Evolutionary conservation across 179 eudicot species (phyloP), one percentile per base, ranked within the genome.

Genomic region (Corrigiola litoralis): DNA sequence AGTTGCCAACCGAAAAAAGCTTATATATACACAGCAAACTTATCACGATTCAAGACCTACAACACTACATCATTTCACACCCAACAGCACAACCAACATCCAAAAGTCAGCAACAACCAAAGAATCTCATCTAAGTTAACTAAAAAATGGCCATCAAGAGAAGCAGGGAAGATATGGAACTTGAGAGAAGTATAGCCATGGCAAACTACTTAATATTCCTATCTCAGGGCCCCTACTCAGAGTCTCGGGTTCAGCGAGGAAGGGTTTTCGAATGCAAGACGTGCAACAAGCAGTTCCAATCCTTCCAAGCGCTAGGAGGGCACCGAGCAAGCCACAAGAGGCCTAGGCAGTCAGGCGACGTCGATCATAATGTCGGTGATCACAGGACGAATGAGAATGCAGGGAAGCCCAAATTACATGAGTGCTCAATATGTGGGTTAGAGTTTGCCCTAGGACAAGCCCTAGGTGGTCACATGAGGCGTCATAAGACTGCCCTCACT

Each of bases 241-340:
- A 14, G 48, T 16, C 17, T 18, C 29, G 2, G 48, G 55, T 31
- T 6, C 67, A 14, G 0, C 1, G 11, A 1, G 36, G 28, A 27
- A 63, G 75, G 1, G 58, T 64, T 14, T 65, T 57, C 53, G 75
- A 72, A 61, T 72, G 75, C 54, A 72, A 72, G 66, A 72, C 75
- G 10, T 72, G 75, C 54, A 58, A 50, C 45, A 36, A 70, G 12
- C 34, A 38, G 13, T 72, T 72, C 61, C 61, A 60, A 29, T 72
- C 75, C 4, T 72, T 72, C 45, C 75, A 72, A 49, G 70, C 75
- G 10, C 17, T 72, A 11, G 75, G 75, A 0, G 75, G 75, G 1
- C 75, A 72, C 50, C 69, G 75, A 21, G 75, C 75, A 20, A 72
- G 75, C 44, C 75, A 72, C 61, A 72, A 65, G 61, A 72, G 65